Evolutionary conservation across 768 basidiomycete genomes (phyloP).

Genomic region (Lactarius tabidus): DNA sequence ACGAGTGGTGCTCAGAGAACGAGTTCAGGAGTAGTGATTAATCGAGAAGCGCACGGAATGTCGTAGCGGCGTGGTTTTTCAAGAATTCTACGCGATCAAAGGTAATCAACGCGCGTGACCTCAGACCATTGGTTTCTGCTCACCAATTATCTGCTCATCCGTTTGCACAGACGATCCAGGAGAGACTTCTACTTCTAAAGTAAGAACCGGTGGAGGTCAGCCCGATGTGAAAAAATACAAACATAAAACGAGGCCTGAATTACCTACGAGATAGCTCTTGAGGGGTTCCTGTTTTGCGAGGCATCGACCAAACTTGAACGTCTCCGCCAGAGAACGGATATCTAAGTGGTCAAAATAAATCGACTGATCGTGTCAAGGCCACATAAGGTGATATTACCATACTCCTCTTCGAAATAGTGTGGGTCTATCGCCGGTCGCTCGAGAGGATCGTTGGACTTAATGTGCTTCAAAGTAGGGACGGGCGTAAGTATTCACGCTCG

Average conservation of each 20-base stretch:
- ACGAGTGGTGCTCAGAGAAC: not conserved
- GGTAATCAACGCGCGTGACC: not conserved
- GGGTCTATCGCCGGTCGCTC: slow-evolving; percentile 23
- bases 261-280: slow-evolving; percentile 20
- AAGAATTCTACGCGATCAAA: not conserved
- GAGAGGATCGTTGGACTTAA: slow-evolving; percentile 18
- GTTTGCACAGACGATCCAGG: slow-evolving; percentile 21
- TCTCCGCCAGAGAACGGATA: slow-evolving; percentile 20
- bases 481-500: not conserved
- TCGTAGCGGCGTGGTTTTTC: not conserved
- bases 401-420: slow-evolving; percentile 26
- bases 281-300: slow-evolving; percentile 25
- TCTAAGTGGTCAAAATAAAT: slow-evolving; percentile 4
- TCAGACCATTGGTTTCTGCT: not conserved
- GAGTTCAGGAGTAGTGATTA: too few species aligned
- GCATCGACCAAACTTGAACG: slow-evolving; percentile 25
- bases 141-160: slow-evolving; percentile 20
- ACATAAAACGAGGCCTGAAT: not conserved
- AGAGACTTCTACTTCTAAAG: slow-evolving; percentile 13
- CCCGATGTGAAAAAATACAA: too few species aligned
- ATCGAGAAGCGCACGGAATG: slow-evolving; percentile 7
- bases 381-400: slow-evolving; percentile 12
- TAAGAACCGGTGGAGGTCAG: not conserved
- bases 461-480: slow-evolving; percentile 18
- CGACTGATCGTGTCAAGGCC: not conserved